Percentiles rank a stretch among this genome's conserved stretches.
phyloP scores from a whole-genome alignment of 2,329 filamentous ascomycete species.

The Fusarium tupiense region DNA sequence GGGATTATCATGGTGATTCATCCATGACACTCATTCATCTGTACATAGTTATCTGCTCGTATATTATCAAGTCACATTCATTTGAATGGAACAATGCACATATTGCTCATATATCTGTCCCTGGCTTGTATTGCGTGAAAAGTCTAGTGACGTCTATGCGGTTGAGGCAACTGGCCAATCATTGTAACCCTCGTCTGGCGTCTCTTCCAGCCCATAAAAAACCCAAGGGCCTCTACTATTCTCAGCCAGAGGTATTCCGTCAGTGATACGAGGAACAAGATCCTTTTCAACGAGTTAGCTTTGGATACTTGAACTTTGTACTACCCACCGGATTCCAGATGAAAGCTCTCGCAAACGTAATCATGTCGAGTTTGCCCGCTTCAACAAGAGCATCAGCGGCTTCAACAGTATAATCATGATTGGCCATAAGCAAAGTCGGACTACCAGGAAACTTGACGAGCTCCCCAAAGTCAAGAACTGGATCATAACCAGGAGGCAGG shows the following conservation, averaged over 20 bases:
- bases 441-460: slow-evolving; percentile 6
- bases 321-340: slow-evolving; percentile 5
- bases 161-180: background rate
- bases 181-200: slow-evolving; percentile 1
- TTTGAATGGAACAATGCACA: slow-evolving; percentile 12
- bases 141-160: rapidly evolving
- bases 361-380: background rate
- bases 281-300: background rate
- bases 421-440: background rate
- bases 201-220: background rate
- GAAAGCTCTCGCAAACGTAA: background rate
- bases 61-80: slow-evolving; percentile 16
- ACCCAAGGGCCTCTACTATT: background rate
- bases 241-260: background rate
- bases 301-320: rapidly evolving
- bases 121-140: rapidly evolving
- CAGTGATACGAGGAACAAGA: background rate
- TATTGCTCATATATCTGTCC: background rate
- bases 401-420: slow-evolving; percentile 8
- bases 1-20: background rate
- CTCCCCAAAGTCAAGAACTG: background rate
- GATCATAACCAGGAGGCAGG: background rate
- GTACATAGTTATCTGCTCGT: slow-evolving; percentile 19
- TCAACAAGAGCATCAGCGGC: background rate
- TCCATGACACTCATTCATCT: slow-evolving; percentile 4